Percentiles rank a stretch among this genome's conserved stretches.
Evolutionary conservation across 176 grass and related monocot species (phyloP).

Genomic region (Eleusine indica): DNA sequence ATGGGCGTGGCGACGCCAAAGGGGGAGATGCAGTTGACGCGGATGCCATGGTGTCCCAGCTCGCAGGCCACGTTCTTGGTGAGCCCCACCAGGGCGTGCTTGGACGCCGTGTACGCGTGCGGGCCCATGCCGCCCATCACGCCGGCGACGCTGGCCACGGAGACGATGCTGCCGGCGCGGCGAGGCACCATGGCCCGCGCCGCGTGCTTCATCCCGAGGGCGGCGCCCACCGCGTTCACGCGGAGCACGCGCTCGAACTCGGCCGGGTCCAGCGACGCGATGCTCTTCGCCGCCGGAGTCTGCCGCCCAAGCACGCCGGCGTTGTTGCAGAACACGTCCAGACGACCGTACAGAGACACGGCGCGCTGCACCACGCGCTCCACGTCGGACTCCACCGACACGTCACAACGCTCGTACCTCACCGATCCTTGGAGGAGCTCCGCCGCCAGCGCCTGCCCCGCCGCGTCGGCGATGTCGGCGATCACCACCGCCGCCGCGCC

Average conservation of each 20-base stretch:
- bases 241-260: slow-evolving; percentile 78
- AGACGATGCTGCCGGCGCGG: slow-evolving; percentile 57
- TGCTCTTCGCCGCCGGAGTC: slow-evolving; percentile 49
- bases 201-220: slow-evolving; percentile 56
- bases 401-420: slow-evolving; percentile 58
- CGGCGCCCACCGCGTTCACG: slow-evolving; percentile 44
- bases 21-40: slow-evolving; percentile 63
- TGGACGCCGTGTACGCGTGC: slow-evolving; percentile 48
- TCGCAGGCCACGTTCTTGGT: slow-evolving; percentile 60
- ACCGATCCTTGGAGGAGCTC: background rate
- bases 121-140: slow-evolving; percentile 49
- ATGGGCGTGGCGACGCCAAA: slow-evolving; percentile 45
- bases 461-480: slow-evolving; percentile 62
- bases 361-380: slow-evolving; percentile 45
- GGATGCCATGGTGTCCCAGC: slow-evolving; percentile 49
- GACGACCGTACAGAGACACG: slow-evolving; percentile 45
- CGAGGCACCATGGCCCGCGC: slow-evolving; percentile 53
- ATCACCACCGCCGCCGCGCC: slow-evolving; percentile 64
- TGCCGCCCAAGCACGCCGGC: slow-evolving; percentile 71
- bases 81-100: slow-evolving; percentile 51
- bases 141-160: slow-evolving; percentile 47
- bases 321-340: slow-evolving; percentile 76
- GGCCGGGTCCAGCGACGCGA: slow-evolving; percentile 57
- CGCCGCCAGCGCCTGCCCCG: slow-evolving; percentile 47
- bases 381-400: slow-evolving; percentile 59